Evolutionary conservation across 2,329 filamentous ascomycete genomes (phyloP).

Genomic region (Arthrobotrys musiformis): DNA sequence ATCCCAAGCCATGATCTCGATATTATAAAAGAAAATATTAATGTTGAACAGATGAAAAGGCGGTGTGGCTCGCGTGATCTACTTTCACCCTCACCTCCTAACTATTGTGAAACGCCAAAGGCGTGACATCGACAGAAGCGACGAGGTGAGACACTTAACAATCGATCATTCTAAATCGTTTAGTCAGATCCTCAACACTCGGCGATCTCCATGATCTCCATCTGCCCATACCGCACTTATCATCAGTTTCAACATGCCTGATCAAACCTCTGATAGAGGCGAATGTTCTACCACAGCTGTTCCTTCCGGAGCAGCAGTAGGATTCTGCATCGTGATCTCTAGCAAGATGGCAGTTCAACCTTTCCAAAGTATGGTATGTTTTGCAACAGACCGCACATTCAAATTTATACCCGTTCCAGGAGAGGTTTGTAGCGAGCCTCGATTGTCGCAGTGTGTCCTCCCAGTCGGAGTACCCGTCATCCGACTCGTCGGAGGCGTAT

Average conservation of each 20-base stretch:
- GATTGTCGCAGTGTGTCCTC: constrained; percentile 48
- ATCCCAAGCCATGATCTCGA: background rate
- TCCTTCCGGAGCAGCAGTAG: constrained; percentile 42
- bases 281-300: constrained; percentile 40
- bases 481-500: constrained; percentile 19
- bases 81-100: background rate
- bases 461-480: constrained; percentile 41
- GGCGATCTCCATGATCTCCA: constrained; percentile 38
- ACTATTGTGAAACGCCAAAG: background rate
- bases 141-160: constrained; percentile 1
- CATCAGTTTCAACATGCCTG: constrained; percentile 48
- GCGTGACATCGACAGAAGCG: background rate
- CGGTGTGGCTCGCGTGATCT: constrained; percentile 7
- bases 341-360: constrained; percentile 47
- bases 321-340: constrained; percentile 35
- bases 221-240: constrained; percentile 49
- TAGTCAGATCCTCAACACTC: constrained; percentile 45
- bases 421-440: constrained; percentile 40
- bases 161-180: constrained; percentile 44
- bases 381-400: constrained; percentile 52
- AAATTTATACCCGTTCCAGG: constrained; percentile 52
- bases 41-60: background rate
- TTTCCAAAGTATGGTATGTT: constrained; percentile 38
- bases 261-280: constrained; percentile 40
- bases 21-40: background rate